Evolutionary conservation across 768 basidiomycete genomes (phyloP).

Genomic region (Suillus subalutaceus): DNA sequence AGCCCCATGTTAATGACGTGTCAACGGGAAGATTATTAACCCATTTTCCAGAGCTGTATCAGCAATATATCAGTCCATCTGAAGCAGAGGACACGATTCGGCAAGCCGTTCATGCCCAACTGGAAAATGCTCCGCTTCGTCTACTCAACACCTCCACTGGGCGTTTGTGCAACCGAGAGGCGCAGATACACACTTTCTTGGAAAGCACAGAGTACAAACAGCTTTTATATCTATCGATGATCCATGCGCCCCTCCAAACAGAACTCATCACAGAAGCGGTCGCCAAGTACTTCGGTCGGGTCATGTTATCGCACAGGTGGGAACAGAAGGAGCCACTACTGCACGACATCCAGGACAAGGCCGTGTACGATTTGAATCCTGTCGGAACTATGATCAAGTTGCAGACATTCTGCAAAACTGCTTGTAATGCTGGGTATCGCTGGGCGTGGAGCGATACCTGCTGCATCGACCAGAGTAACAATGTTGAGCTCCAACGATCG

Average conservation of each 20-base stretch:
- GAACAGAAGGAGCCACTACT: background rate
- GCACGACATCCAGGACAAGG: background rate
- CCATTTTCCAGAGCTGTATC: background rate
- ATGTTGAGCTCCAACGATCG: background rate
- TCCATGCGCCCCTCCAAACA: background rate
- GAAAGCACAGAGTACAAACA: background rate
- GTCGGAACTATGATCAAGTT: background rate
- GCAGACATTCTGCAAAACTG: background rate
- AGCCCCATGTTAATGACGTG: background rate
- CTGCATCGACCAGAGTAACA: background rate
- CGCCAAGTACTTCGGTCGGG: background rate
- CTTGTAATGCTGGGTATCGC: background rate
- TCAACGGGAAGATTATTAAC: background rate
- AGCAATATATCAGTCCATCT: background rate
- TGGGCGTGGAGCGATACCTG: conserved; percentile 6
- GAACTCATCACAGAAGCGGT: background rate
- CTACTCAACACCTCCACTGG: conserved; percentile 1
- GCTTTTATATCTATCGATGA: background rate
- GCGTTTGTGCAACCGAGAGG: background rate
- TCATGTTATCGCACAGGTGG: conserved; percentile 3
- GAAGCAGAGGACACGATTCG: background rate
- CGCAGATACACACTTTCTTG: background rate
- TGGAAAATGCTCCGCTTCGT: conserved; percentile 7
- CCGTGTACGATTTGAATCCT: background rate
- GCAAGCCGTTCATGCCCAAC: background rate